Conservation (phyloP, 495 filamentous ascomycete species). For the Lepidopterella palustris region DNA sequence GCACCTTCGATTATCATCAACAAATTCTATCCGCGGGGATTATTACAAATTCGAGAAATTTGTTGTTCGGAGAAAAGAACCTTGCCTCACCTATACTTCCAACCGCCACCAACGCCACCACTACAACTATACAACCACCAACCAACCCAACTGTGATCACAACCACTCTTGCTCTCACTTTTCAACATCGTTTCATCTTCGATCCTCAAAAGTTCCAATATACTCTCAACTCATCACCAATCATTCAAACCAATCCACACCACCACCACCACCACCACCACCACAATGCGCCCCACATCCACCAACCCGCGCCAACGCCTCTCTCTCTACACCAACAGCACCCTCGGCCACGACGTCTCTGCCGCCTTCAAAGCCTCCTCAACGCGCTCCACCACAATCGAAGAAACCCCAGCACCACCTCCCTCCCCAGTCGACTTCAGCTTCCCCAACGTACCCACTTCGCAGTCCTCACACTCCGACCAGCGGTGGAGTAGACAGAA, state of each 20-base stretch:
- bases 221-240: neutral
- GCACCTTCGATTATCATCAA: neutral
- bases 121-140: neutral
- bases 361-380: conserved; percentile 31
- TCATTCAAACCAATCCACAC: neutral
- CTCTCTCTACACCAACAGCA: conserved; percentile 29
- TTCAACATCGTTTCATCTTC: neutral
- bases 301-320: conserved; percentile 31
- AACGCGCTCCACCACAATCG: conserved; percentile 15
- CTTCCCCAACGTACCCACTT: conserved; percentile 20
- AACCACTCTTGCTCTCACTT: neutral
- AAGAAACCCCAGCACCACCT: conserved; percentile 30
- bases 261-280: neutral
- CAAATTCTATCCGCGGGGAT: neutral
- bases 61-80: neutral
- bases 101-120: neutral
- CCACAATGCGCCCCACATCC: conserved; percentile 17
- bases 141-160: too few relatives aligned
- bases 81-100: neutral
- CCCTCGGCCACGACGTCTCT: conserved; percentile 30
- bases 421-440: conserved; percentile 32
- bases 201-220: neutral
- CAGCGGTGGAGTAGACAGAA: too few relatives aligned
- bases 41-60: neutral
- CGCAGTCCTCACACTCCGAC: too few relatives aligned